Conservation (phyloP, 805 yeast genomes). For the Saturnispora halmiae region DNA sequence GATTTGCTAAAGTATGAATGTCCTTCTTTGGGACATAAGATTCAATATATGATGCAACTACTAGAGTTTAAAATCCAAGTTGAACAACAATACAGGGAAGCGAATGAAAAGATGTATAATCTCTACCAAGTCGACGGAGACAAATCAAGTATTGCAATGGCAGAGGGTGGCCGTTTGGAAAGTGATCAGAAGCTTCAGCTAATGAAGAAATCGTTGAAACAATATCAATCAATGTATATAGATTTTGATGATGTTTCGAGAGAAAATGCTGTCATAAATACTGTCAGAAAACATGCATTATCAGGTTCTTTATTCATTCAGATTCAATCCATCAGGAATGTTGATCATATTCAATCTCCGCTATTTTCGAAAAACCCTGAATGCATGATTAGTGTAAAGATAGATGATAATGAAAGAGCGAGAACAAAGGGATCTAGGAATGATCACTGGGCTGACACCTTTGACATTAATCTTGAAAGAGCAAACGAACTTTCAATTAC, state of each 20-base stretch:
- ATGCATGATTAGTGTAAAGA: slow-evolving; percentile 63
- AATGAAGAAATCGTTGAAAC: slow-evolving; percentile 71
- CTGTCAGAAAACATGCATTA: slow-evolving; percentile 72
- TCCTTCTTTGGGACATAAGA: slow-evolving; percentile 88
- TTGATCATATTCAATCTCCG: slow-evolving; percentile 86
- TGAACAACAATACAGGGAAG: slow-evolving; percentile 87
- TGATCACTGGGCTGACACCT: slow-evolving; percentile 79
- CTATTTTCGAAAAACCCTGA: slow-evolving; percentile 73
- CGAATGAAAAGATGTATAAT: slow-evolving; percentile 80
- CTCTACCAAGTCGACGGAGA: slow-evolving; percentile 90
- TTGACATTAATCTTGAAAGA: slow-evolving; percentile 71
- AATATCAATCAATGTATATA: slow-evolving; percentile 84
- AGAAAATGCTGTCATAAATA: slow-evolving; percentile 56
- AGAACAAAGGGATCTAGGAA: slow-evolving; percentile 65
- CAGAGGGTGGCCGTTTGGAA: slow-evolving; percentile 79
- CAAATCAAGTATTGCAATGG: slow-evolving; percentile 72
- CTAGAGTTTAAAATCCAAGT: slow-evolving; percentile 89
- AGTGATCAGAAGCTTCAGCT: slow-evolving; percentile 78
- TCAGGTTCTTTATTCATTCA: slow-evolving; percentile 70
- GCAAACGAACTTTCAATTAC: slow-evolving; percentile 89
- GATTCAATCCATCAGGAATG: slow-evolving; percentile 74
- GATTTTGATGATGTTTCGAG: slow-evolving; percentile 57
- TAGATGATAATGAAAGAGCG: slow-evolving; percentile 81
- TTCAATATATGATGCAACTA: slow-evolving; percentile 92
- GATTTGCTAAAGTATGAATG: slow-evolving; percentile 89